Percentiles rank a stretch among this genome's conserved stretches.
These are phyloP conservation scores for Boletus vermiculosoides DNA, from an alignment of 768 basidiomycete species.

Conservation along the genomic window DNA sequence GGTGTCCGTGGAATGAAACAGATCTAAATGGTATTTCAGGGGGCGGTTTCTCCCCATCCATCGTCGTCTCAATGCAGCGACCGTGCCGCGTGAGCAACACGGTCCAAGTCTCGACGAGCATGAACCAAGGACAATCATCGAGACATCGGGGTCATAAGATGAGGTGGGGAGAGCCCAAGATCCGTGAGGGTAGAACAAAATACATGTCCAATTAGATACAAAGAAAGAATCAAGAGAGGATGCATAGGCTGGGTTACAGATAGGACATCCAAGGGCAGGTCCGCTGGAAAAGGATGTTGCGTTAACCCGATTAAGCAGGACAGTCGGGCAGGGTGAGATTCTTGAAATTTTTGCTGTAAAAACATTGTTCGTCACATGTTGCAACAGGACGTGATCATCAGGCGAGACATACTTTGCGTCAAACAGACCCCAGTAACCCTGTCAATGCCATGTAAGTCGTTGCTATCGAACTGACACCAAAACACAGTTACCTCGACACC, in stretches of 20 bases:
- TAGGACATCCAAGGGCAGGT: background rate
- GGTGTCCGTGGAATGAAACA: constrained; percentile 14
- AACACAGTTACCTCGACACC: constrained; percentile 63
- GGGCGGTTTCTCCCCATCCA: background rate
- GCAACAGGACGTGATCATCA: constrained; percentile 4
- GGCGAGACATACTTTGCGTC: constrained; percentile 45
- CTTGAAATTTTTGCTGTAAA: constrained; percentile 65
- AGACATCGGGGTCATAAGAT: background rate
- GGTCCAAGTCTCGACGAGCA: background rate
- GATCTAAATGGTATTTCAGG: constrained; percentile 10
- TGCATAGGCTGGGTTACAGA: constrained; percentile 6
- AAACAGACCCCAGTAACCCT: constrained; percentile 68
- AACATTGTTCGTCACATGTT: constrained; percentile 22
- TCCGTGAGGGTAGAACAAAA: constrained; percentile 8
- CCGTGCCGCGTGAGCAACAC: background rate
- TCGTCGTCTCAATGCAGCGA: background rate
- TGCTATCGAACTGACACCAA: constrained; percentile 1
- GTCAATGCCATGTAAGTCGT: constrained; percentile 10
- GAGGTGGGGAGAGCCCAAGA: background rate
- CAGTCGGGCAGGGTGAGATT: constrained; percentile 67
- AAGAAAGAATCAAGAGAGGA: constrained; percentile 1
- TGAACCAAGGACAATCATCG: background rate
- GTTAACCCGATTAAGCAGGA: constrained; percentile 4
- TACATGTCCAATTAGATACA: constrained; percentile 25
- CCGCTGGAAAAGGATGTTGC: background rate